A percentile compares a stretch with the other conserved stretches of the same genome.
Evolutionary conservation across 1,284 basidiomycete genomes (phyloP).

Genomic region (Rugosomyces carneus): DNA sequence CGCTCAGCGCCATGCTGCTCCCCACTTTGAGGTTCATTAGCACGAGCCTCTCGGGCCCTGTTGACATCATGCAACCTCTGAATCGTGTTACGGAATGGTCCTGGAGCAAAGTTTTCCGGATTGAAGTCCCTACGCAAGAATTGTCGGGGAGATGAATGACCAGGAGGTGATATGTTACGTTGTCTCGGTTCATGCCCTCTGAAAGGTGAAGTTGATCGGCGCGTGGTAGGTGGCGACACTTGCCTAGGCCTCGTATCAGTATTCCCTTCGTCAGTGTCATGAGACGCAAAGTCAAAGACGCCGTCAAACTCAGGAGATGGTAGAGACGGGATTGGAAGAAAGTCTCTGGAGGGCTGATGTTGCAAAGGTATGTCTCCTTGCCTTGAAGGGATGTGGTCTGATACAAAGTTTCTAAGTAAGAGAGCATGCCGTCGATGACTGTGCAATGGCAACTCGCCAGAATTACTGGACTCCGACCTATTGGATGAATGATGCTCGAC

Average conservation of each 20-base stretch:
- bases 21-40: constrained; percentile 3
- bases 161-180: constrained; percentile 1
- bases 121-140: constrained; percentile 24
- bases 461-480: neutral
- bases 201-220: constrained; percentile 8
- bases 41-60: constrained; percentile 9
- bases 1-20: neutral
- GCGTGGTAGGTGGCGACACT: neutral
- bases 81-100: constrained; percentile 39
- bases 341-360: constrained; percentile 5
- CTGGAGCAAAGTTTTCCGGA: constrained; percentile 33
- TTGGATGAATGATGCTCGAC: neutral
- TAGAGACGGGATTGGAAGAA: constrained; percentile 9
- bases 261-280: neutral
- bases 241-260: neutral
- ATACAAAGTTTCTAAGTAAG: constrained; percentile 1
- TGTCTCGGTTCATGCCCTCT: neutral
- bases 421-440: neutral
- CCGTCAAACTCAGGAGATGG: constrained; percentile 15
- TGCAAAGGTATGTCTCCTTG: neutral
- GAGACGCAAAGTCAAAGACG: constrained; percentile 8
- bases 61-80: constrained; percentile 26
- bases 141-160: constrained; percentile 7
- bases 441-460: neutral
- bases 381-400: neutral